These are phyloP conservation scores for Coemansia sp. DNA, from an alignment of 192 early-diverging fungal genomes.

Conservation along the genomic window DNA sequence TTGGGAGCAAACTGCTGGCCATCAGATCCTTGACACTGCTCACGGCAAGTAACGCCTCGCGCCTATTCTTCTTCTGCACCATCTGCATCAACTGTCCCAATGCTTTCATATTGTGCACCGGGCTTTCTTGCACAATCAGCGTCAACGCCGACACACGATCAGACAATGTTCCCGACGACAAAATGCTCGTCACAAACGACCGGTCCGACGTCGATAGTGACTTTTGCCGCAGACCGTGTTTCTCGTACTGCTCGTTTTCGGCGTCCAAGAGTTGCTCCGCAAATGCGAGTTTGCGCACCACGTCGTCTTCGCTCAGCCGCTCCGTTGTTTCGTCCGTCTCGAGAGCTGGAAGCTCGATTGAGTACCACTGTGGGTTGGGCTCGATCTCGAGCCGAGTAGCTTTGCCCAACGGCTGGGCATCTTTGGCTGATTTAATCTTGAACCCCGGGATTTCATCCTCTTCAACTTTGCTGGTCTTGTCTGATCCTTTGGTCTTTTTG, in stretches of 20 bases:
- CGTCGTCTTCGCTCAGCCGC: constrained; percentile 38
- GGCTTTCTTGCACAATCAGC: constrained; percentile 88
- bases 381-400: constrained; percentile 24
- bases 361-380: constrained; percentile 40
- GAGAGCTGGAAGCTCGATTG: constrained; percentile 14
- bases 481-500: constrained; percentile 4
- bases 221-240: constrained; percentile 49
- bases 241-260: constrained; percentile 64
- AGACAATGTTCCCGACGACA: constrained; percentile 87
- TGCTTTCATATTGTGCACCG: constrained; percentile 74
- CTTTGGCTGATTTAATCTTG: constrained; percentile 54
- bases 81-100: constrained; percentile 78
- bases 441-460: constrained; percentile 35
- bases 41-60: constrained; percentile 83
- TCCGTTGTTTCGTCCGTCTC: constrained; percentile 13
- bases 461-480: constrained; percentile 10
- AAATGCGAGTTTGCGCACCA: constrained; percentile 35
- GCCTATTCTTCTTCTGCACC: constrained; percentile 87
- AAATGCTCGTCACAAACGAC: constrained; percentile 82
- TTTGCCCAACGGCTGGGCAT: constrained; percentile 29
- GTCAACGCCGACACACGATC: constrained; percentile 94
- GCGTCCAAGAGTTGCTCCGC: constrained; percentile 65
- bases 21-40: constrained; percentile 90
- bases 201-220: constrained; percentile 75
- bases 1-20: constrained; percentile 73